phyloP scores from a whole-genome alignment of 2,329 filamentous ascomycete species.

The Aspergillus brunneoviolaceus region DNA sequence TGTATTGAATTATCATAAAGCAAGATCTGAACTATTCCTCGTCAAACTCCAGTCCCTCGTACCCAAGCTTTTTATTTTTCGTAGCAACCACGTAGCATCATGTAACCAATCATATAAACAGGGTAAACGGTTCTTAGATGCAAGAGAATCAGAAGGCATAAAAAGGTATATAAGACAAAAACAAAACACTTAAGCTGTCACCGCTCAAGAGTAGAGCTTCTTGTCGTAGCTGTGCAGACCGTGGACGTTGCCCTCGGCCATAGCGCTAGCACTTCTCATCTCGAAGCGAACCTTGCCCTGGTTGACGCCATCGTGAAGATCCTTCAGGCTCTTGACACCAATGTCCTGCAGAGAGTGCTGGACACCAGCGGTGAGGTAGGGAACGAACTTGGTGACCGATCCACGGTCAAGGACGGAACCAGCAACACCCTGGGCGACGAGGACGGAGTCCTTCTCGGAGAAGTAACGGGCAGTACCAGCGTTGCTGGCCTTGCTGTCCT shows the following conservation, averaged over 20 bases:
- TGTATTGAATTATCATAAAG: conserved; percentile 13
- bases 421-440: conserved; percentile 95
- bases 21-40: conserved; percentile 24
- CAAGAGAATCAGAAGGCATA: conserved; percentile 20
- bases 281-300: conserved; percentile 84
- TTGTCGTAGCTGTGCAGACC: conserved; percentile 98
- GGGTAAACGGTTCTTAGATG: conserved; percentile 11
- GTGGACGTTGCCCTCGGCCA: conserved; percentile 95
- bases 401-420: conserved; percentile 62
- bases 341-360: conserved; percentile 98
- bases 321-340: conserved; percentile 75
- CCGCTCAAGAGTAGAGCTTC: conserved; percentile 86
- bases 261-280: conserved; percentile 87
- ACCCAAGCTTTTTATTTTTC: conserved; percentile 33
- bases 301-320: conserved; percentile 72
- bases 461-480: conserved; percentile 98
- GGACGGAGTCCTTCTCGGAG: conserved; percentile 89
- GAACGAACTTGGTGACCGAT: conserved; percentile 90
- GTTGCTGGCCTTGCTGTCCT: conserved; percentile 70
- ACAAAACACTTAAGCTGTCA: conserved; percentile 13
- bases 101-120: conserved; percentile 26
- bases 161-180: conserved; percentile 7
- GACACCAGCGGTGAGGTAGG: conserved; percentile 90
- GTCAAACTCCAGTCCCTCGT: conserved; percentile 35
- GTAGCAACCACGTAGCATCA: conserved; percentile 30